Evolutionary conservation across 2,329 filamentous ascomycete species (phyloP), one percentile per base, ranked within the genome.

Genomic region (Exophiala dermatitidis): DNA sequence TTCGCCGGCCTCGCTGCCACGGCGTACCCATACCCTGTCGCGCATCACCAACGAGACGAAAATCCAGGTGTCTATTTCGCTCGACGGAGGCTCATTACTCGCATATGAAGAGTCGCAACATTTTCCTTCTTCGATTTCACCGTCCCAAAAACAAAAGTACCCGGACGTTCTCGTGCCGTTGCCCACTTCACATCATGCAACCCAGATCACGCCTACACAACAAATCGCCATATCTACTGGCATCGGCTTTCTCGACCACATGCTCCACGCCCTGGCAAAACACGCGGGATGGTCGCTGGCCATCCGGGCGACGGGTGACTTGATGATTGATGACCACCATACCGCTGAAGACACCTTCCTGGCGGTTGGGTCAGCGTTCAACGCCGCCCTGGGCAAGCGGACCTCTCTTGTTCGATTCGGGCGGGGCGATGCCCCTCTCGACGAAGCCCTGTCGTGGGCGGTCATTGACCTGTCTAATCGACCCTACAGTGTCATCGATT

Each of bases 261-360:
- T 98, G 91, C 80, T 97, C 47, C 93, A 98, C 72, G 93, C 93
- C 4, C 79, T 97, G 51, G 88, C 93, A 47, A 97, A 98, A 74
- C 93, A 98, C 73, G 84, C 87, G 4, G 91, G 93, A 59, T 97
- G 91, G 93, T 93, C 86, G 74, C 73, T 98, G 63, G 83, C 83
- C 32, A 76, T 98, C 53, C 77, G 82, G 60, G 94, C 89, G 71
- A 81, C 85, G 69, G 93, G 93, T 50, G 93, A 98, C 73, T 74
- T 97, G 49, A 87, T 95, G 76, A 95, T 98, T 70, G 93, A 98
- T 74, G 93, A 97, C 78, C 93, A 98, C 75, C 93, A 98, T 80
- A 96, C 91, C 5, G 86, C 90, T 60, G 93, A 98, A 77, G 93
- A 98, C 69, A 86, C 88, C 55, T 96, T 88, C 73, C 85, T 98